Conservation (phyloP, 441 rosid species). For the Bruguiera hainesii region DNA sequence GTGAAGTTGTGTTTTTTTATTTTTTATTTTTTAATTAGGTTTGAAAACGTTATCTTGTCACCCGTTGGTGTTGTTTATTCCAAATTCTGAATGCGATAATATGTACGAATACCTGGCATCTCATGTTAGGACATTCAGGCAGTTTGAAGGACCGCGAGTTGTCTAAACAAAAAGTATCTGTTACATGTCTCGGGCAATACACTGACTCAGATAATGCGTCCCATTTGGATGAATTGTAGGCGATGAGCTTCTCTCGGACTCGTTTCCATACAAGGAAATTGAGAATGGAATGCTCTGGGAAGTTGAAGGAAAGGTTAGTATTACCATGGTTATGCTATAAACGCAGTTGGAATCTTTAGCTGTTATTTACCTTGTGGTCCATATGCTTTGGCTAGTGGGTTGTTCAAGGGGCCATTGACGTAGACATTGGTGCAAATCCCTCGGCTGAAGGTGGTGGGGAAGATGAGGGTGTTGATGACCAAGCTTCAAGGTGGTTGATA, state of each 20-base stretch:
- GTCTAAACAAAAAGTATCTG: no score
- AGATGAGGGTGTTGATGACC: slow-evolving; percentile 94
- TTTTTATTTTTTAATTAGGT: no score
- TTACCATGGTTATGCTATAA: no score
- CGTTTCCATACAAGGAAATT: slow-evolving; percentile 83
- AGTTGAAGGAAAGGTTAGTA: slow-evolving; percentile 77
- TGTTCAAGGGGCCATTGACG: slow-evolving; percentile 64
- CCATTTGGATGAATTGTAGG: slow-evolving; percentile 35
- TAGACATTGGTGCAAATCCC: slow-evolving; percentile 95
- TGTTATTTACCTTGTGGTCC: not conserved
- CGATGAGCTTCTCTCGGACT: slow-evolving; percentile 95
- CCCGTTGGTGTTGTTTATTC: no score
- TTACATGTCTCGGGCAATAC: no score
- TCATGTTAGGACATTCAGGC: no score
- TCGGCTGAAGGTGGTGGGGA: slow-evolving; percentile 85
- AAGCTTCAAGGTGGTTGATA: slow-evolving; percentile 78
- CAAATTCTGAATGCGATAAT: no score
- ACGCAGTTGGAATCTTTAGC: slow-evolving; percentile 27
- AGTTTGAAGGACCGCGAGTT: no score
- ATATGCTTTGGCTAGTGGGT: slow-evolving; percentile 62
- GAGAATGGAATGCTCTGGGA: slow-evolving; percentile 77
- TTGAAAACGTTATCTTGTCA: no score
- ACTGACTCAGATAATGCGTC: no score
- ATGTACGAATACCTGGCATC: no score
- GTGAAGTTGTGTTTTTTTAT: no score